These are phyloP conservation scores for Saturnispora ahearnii DNA, from an alignment of 805 yeast species.

Conservation along the genomic window DNA sequence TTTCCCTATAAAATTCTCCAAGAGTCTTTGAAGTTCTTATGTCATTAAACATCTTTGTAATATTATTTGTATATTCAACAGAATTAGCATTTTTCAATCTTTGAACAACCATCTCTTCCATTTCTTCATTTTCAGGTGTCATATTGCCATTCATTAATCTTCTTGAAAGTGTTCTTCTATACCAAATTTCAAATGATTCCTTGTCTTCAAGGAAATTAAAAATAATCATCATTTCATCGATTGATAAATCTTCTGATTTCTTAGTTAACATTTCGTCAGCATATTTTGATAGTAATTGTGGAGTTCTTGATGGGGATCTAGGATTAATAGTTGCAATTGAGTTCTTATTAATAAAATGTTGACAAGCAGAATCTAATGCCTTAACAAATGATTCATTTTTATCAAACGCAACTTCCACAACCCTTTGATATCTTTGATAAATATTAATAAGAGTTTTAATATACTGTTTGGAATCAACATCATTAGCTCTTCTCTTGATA, in stretches of 20 bases:
- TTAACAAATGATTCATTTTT: constrained; percentile 72
- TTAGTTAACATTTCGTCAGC: constrained; percentile 76
- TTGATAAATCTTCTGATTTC: constrained; percentile 66
- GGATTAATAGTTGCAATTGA: constrained; percentile 63
- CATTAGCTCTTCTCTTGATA: constrained; percentile 6
- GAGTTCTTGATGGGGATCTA: constrained; percentile 64
- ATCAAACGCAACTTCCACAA: constrained; percentile 60
- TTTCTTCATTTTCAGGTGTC: constrained; percentile 74
- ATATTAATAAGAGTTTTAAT: constrained; percentile 68
- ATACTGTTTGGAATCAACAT: constrained; percentile 63
- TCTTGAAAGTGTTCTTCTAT: constrained; percentile 80
- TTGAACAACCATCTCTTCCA: constrained; percentile 78
- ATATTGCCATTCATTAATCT: constrained; percentile 70
- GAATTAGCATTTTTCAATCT: constrained; percentile 84
- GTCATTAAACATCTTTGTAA: constrained; percentile 94
- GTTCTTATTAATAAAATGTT: constrained; percentile 73
- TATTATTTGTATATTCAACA: constrained; percentile 84
- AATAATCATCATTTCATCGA: constrained; percentile 77
- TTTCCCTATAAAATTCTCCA: constrained; percentile 32
- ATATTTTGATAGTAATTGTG: constrained; percentile 85
- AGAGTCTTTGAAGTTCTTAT: constrained; percentile 77
- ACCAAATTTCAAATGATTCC: constrained; percentile 90
- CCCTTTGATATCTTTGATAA: constrained; percentile 54
- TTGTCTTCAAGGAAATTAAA: constrained; percentile 87
- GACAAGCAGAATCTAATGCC: constrained; percentile 85